Base-by-base conservation (phyloP, 1,139 yeast species). In the Blastobotrys malaysiensis region DNA sequence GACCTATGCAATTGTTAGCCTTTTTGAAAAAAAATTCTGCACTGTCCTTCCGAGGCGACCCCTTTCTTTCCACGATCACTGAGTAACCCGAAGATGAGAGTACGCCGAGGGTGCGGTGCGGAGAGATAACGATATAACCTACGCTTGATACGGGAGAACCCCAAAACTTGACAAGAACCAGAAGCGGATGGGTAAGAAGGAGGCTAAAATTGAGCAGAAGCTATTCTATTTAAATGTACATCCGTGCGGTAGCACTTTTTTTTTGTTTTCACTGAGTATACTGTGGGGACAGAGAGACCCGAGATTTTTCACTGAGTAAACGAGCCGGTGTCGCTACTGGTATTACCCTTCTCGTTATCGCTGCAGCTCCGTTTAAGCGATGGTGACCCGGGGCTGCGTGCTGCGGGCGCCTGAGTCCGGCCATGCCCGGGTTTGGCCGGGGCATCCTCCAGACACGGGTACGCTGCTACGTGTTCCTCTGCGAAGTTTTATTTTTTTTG, bases 261-360 rank as follows among this genome's bases (percentile, higher is more conserved):
- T 31, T 36, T 11, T 16, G 13, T 11, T 43, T 45, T 31, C 39
- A 31, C 39, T 31, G 39, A 31, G 39, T 31, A 31, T 31, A 31
- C 39, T 31, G 39, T 31, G 39, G 39, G 39, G 39, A n/a, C n/a
- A n/a, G n/a, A n/a, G n/a, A 31, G 39, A 31, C 39, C 39, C 39
- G 39, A 31, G 39, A 31, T 31, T 31, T 31, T 31, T 31, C 39
- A 31, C 39, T 31, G 39, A 31, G 39, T 31, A 31, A 31, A 31
- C 39, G 39, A 31, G 16, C 39, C 39, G 39, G 39, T 31, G 39
- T 31, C 39, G 39, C 39, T 31, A 7, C 39, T 31, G 39, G 16
- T 16, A 31, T 11, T 31, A 13, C 5, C 14, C 14, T 3, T 13
- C 16, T 11, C 39, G 39, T 31, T 31, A 31, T 31, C 39, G 39